These are phyloP conservation scores for Mortierella sp. DNA, from an alignment of 371 early-diverging fungal species.

Conservation along the genomic window DNA sequence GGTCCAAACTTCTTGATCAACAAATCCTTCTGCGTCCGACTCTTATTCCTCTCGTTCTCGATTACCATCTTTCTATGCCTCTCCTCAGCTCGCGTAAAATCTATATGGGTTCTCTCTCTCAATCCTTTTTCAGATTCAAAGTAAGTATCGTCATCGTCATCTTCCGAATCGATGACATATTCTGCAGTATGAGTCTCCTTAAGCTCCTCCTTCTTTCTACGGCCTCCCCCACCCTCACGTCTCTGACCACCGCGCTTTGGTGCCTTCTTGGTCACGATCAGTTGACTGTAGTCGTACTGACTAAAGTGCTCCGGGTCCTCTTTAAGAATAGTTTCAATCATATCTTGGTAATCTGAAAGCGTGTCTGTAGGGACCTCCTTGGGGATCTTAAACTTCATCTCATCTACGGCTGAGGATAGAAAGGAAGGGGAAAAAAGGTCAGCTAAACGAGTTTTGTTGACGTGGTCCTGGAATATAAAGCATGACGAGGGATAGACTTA, in stretches of 20 bases:
- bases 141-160: conserved; percentile 32
- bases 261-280: background rate
- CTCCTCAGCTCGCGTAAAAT: conserved; percentile 22
- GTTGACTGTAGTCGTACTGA: conserved; percentile 12
- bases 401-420: conserved; percentile 7
- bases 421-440: background rate
- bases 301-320: background rate
- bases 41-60: conserved; percentile 23
- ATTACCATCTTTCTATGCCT: conserved; percentile 17
- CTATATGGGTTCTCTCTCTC: conserved; percentile 10
- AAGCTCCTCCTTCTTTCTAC: background rate
- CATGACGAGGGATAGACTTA: background rate
- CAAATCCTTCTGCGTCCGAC: conserved; percentile 12
- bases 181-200: conserved; percentile 35
- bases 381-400: conserved; percentile 32
- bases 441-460: background rate
- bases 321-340: conserved; percentile 23
- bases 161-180: conserved; percentile 50
- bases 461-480: background rate
- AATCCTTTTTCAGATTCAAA: conserved; percentile 26
- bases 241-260: background rate
- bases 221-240: conserved; percentile 10
- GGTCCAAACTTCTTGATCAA: background rate
- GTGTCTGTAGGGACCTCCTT: conserved; percentile 47
- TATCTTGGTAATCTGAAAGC: conserved; percentile 30